Percentiles rank a stretch among this genome's conserved stretches.
Conservation (phyloP, 495 filamentous ascomycete species). For the Penicillium angulare region DNA sequence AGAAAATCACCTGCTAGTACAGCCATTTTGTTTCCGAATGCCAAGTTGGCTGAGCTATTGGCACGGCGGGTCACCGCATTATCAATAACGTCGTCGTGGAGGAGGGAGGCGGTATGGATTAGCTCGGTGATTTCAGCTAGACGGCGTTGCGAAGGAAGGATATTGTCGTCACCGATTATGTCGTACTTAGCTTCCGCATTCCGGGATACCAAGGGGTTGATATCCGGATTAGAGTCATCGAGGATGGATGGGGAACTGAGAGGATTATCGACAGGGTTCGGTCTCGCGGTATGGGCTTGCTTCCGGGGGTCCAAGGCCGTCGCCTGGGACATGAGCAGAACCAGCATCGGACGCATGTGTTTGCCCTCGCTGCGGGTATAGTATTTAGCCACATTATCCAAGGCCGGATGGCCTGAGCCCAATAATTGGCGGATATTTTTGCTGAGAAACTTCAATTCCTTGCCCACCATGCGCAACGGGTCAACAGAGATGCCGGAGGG, state of each 20-base stretch:
- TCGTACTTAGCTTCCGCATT: slow-evolving; percentile 49
- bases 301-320: slow-evolving; percentile 76
- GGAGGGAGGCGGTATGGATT: slow-evolving; percentile 92
- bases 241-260: slow-evolving; percentile 75
- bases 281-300: slow-evolving; percentile 33
- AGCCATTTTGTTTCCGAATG: slow-evolving; percentile 98
- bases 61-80: slow-evolving; percentile 80
- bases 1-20: slow-evolving; percentile 95
- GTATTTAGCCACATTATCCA: slow-evolving; percentile 96
- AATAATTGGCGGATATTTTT: slow-evolving; percentile 85
- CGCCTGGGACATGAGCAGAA: slow-evolving; percentile 93
- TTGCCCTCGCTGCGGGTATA: slow-evolving; percentile 97
- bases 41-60: slow-evolving; percentile 81
- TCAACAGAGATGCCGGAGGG: slow-evolving; percentile 64
- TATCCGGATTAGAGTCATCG: slow-evolving; percentile 77
- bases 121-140: slow-evolving; percentile 96
- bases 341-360: slow-evolving; percentile 89
- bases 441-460: slow-evolving; percentile 91
- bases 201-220: slow-evolving; percentile 49
- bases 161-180: slow-evolving; percentile 30
- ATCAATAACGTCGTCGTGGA: slow-evolving; percentile 98
- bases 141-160: slow-evolving; percentile 78
- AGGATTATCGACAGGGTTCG: slow-evolving; percentile 64
- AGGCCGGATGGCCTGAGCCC: slow-evolving; percentile 86
- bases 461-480: slow-evolving; percentile 78